Base-by-base conservation (phyloP, 805 yeast species). In the Saccharomycopsis capsularis region DNA sequence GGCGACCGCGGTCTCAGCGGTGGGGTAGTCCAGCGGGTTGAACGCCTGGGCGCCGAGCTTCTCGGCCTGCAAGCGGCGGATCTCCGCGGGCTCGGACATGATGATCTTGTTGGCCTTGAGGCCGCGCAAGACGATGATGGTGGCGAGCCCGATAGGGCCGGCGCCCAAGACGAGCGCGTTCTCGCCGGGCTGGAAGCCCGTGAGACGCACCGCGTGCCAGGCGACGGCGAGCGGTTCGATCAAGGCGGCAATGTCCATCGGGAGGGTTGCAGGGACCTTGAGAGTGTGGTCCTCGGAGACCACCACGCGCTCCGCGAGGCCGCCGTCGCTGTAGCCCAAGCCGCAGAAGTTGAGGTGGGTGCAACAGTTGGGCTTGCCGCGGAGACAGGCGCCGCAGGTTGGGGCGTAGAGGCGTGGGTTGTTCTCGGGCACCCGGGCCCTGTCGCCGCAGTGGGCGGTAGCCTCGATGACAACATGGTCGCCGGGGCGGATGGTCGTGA, bases 381-480 rank as follows among this genome's bases (percentile, higher is more conserved):
- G 64, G 42, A 60, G 50, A 59, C 85, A 81, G 36, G 75, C 74
- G 5, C 62, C 64, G 60, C 85, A 81, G 47, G 56, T 56, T 4
- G 53, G 55, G 23, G 58, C 55, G 23, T 60, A 52, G 5, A 48
- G 54, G 36, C 63, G 56, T 6, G 66, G 62, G 30, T 48, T 55
- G 1, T 69, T 47, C 7, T 65, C 59, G 13, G 66, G 66, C 63
- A 68, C 73, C 40, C 76, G 60, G 22, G 59, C 54, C 36, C 69
- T 63, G 57, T 77, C 82, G 27, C 59, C 60, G 61, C 85, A 82
- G 36, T 78, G 77, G 30, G 78, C 78, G 1, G 80, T 71, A 5
- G 84, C 81, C 56, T 81, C 85, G 22, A 80, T 73, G 21, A 75
- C 81, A 29, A 82, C 86, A 40, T 74, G 73, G 58, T 78, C 81